These are phyloP conservation scores for Suillus alpinus DNA, from an alignment of 768 basidiomycete genomes.

Conservation along the genomic window DNA sequence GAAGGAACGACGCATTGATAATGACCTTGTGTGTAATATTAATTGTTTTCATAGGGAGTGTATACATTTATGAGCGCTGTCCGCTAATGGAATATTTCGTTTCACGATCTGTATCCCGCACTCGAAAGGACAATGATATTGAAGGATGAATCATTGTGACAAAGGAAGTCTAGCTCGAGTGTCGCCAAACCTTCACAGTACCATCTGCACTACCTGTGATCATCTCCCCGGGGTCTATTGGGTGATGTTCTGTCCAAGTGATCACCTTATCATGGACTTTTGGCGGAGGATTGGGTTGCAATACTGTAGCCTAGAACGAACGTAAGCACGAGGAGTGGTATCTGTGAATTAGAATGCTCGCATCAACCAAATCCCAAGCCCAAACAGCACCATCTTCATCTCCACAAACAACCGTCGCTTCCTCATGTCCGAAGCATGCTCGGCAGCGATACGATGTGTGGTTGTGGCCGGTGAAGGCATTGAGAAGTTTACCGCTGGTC, in stretches of 20 bases:
- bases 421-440: conserved; percentile 79
- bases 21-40: conserved; percentile 19
- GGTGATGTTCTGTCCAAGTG: conserved; percentile 92
- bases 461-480: conserved; percentile 77
- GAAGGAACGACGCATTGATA: conserved; percentile 24
- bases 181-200: conserved; percentile 84
- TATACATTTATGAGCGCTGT: neutral
- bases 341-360: conserved; percentile 35
- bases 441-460: conserved; percentile 77
- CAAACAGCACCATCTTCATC: conserved; percentile 89
- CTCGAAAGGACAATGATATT: no score
- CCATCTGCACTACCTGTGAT: conserved; percentile 90
- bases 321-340: conserved; percentile 3
- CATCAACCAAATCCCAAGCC: conserved; percentile 93
- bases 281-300: conserved; percentile 72
- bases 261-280: conserved; percentile 81
- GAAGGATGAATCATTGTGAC: neutral
- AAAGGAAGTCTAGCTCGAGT: conserved; percentile 27
- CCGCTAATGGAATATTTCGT: neutral
- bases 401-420: conserved; percentile 79
- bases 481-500: conserved; percentile 76
- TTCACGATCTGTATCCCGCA: neutral
- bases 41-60: neutral
- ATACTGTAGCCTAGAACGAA: conserved; percentile 55
- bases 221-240: conserved; percentile 76